phyloP scores from a whole-genome alignment of 75 land plant species.

The Adiantum capillusveneris region DNA sequence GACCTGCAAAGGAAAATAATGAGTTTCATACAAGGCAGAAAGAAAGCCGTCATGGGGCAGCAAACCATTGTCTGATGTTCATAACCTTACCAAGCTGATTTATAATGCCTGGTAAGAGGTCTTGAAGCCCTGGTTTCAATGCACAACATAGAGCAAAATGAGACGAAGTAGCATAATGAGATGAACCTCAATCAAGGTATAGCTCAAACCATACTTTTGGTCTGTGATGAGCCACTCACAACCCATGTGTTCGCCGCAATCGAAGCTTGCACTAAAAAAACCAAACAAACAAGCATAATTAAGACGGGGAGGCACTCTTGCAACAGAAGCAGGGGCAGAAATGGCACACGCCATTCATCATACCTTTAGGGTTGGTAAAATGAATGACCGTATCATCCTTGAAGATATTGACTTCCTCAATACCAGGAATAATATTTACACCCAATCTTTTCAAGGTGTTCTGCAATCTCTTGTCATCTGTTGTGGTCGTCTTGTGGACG shows the following conservation, averaged over 20 bases:
- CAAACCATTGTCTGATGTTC: no score
- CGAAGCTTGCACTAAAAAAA: slow-evolving; percentile 29
- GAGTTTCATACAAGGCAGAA: not conserved
- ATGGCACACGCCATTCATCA: no score
- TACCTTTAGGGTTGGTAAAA: slow-evolving; percentile 29
- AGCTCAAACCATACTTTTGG: no score
- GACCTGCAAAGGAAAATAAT: slow-evolving; percentile 19
- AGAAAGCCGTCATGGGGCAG: no score
- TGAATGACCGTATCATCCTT: slow-evolving; percentile 31
- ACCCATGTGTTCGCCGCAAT: slow-evolving; percentile 35
- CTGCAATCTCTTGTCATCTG: no score
- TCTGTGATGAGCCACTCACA: slow-evolving; percentile 26
- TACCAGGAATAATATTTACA: slow-evolving; percentile 31
- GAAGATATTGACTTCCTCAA: slow-evolving; percentile 35
- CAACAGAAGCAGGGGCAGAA: no score
- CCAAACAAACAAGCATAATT: no score
- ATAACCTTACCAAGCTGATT: slow-evolving; percentile 31
- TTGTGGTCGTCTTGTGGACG: slow-evolving; percentile 27
- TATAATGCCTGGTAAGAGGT: slow-evolving; percentile 23
- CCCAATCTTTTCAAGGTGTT: slow-evolving; percentile 27
- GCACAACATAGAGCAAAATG: no score
- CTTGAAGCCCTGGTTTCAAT: no score
- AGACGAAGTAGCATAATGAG: no score
- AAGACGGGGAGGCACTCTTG: no score
- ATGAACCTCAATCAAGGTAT: no score